Conservation (phyloP, 1,284 basidiomycete species). For the Tilletia horrida region DNA sequence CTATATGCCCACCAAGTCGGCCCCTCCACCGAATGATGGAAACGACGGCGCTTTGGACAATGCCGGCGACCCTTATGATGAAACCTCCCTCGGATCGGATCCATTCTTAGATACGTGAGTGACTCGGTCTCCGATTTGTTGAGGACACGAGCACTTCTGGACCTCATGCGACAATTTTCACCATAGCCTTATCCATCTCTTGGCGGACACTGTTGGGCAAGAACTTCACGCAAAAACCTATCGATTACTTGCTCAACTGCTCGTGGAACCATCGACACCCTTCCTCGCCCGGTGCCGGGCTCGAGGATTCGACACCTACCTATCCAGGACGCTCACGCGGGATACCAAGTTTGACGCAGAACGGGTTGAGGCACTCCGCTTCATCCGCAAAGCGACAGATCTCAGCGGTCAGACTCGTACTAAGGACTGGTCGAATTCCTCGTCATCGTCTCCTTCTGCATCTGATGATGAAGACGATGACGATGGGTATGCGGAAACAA, state of each 20-base stretch:
- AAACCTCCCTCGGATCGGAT: neutral
- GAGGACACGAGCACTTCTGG: neutral
- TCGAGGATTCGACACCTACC: constrained; percentile 75
- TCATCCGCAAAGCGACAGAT: constrained; percentile 79
- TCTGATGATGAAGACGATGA: constrained; percentile 42
- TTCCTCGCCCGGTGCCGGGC: constrained; percentile 62
- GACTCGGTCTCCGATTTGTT: neutral
- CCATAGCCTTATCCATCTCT: constrained; percentile 67
- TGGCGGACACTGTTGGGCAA: constrained; percentile 72
- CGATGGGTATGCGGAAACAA: constrained; percentile 21
- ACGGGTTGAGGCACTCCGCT: constrained; percentile 89
- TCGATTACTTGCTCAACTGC: constrained; percentile 74
- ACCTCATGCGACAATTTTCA: neutral
- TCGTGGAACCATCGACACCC: constrained; percentile 63
- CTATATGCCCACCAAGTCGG: neutral
- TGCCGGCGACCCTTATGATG: neutral
- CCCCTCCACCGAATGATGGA: constrained; percentile 59
- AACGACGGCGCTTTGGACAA: too few species aligned
- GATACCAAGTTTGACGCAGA: constrained; percentile 80
- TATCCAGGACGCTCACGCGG: constrained; percentile 75
- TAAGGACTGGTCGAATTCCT: constrained; percentile 34
- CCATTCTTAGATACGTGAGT: constrained; percentile 67
- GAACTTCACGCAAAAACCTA: constrained; percentile 79
- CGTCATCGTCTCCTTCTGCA: too few species aligned
- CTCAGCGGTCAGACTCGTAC: constrained; percentile 56